phyloP scores from a whole-genome alignment of 1,284 basidiomycete genomes.

The Sporisorium graminicola region DNA sequence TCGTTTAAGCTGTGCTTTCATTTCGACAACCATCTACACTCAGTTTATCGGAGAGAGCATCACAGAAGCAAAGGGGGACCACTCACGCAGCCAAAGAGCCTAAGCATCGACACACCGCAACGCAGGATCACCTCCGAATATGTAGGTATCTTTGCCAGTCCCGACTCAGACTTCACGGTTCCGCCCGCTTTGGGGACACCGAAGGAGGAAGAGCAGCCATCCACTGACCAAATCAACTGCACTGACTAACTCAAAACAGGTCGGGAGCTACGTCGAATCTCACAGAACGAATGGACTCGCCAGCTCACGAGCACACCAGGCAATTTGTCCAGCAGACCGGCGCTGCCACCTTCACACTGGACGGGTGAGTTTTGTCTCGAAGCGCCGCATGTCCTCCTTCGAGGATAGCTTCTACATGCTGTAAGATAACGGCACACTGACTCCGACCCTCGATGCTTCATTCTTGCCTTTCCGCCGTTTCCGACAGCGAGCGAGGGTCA shows the following conservation, averaged over 20 bases:
- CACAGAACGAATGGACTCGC: conserved; percentile 42
- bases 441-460: not conserved
- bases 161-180: not conserved
- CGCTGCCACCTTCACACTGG: conserved; percentile 42
- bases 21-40: conserved; percentile 5
- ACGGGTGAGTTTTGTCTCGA: conserved; percentile 31
- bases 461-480: not conserved
- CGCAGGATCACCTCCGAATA: no score
- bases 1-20: no score
- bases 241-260: conserved; percentile 13
- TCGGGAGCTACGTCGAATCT: conserved; percentile 50
- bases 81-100: not conserved
- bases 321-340: conserved; percentile 40
- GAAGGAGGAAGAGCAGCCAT: not conserved
- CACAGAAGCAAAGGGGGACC: not conserved
- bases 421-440: not conserved
- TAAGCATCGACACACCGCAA: not conserved
- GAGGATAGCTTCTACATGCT: not conserved
- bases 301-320: conserved; percentile 36
- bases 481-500: conserved; percentile 36
- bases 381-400: not conserved
- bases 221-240: not conserved
- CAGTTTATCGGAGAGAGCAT: not conserved
- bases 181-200: not conserved
- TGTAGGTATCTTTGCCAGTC: not conserved